Percentiles rank a stretch among this genome's conserved stretches.
These are phyloP conservation scores for Nasturtium officinale DNA, from an alignment of 345 rosid species.

Conservation along the genomic window DNA sequence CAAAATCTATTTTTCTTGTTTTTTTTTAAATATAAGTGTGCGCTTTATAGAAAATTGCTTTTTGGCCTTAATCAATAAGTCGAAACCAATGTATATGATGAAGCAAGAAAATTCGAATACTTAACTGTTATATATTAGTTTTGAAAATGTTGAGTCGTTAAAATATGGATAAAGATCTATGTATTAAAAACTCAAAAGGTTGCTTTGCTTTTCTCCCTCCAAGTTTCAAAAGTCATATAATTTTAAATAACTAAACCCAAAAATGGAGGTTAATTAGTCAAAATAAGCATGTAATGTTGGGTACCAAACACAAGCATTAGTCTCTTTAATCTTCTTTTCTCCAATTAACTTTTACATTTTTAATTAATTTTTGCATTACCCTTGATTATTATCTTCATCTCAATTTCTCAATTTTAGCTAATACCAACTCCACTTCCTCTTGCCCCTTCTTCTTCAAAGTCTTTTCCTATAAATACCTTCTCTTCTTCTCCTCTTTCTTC, in stretches of 20 bases:
- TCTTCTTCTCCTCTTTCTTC: conserved; percentile 20
- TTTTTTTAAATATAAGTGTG: neutral
- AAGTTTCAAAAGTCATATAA: conserved; percentile 27
- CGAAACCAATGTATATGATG: neutral
- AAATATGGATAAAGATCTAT: conserved; percentile 32
- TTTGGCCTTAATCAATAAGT: neutral
- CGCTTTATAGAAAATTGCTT: neutral
- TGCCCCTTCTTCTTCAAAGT: conserved; percentile 25
- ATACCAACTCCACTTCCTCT: conserved; percentile 51
- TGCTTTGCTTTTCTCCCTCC: conserved; percentile 29
- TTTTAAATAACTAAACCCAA: conserved; percentile 12
- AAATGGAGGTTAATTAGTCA: conserved; percentile 37
- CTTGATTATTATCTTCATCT: conserved; percentile 1
- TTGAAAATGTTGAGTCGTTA: conserved; percentile 29
- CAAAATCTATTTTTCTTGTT: neutral
- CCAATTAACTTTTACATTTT: neutral
- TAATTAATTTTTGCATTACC: neutral
- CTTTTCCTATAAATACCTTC: conserved; percentile 26
- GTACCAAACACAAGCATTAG: conserved; percentile 46
- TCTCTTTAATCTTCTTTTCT: conserved; percentile 8
- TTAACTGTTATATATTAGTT: neutral
- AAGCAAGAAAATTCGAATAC: conserved; percentile 1
- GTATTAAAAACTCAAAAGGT: conserved; percentile 15
- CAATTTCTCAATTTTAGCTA: conserved; percentile 33
- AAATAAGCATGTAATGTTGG: conserved; percentile 27